phyloP scores from a whole-genome alignment of 495 filamentous ascomycete species.

The Hypoxylon cercidicola region DNA sequence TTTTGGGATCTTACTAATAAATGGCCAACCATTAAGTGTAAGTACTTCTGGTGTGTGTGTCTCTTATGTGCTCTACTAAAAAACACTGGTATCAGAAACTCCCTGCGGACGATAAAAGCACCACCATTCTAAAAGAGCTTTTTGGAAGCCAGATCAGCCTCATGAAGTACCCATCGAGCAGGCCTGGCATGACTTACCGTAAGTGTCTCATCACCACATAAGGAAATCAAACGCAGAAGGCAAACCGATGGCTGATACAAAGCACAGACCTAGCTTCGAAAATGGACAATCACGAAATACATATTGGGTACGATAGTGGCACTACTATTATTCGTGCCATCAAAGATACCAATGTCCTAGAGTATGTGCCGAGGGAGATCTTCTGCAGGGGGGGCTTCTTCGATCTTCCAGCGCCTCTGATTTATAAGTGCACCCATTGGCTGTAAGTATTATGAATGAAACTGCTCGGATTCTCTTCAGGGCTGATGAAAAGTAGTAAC shows the following conservation, averaged over 20 bases:
- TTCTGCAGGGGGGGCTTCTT: conserved; percentile 41
- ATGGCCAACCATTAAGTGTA: conserved; percentile 51
- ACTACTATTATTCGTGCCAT: conserved; percentile 53
- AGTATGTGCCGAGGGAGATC: conserved; percentile 48
- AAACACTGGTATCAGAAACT: conserved; percentile 41
- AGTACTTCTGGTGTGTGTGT: not conserved
- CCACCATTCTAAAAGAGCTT: conserved; percentile 52
- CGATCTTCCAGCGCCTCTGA: conserved; percentile 62
- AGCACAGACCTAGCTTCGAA: conserved; percentile 16
- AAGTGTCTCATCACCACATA: not conserved
- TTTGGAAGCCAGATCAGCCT: conserved; percentile 59
- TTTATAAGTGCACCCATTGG: conserved; percentile 68
- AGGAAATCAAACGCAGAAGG: not conserved
- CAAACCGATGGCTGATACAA: conserved; percentile 1
- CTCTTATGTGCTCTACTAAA: conserved; percentile 8
- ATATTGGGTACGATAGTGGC: conserved; percentile 30
- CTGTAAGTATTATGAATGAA: conserved; percentile 40
- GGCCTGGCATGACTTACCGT: conserved; percentile 58
- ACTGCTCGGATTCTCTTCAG: not conserved
- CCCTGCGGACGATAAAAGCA: conserved; percentile 52
- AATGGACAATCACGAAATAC: conserved; percentile 15
- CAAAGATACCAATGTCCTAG: conserved; percentile 32
- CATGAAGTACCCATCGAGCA: conserved; percentile 53
- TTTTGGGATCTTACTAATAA: conserved; percentile 58
- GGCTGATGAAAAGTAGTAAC: conserved; percentile 39